Evolutionary conservation across 108 stramenopile species (phyloP).

Genomic region (Skeletonema marinoi): DNA sequence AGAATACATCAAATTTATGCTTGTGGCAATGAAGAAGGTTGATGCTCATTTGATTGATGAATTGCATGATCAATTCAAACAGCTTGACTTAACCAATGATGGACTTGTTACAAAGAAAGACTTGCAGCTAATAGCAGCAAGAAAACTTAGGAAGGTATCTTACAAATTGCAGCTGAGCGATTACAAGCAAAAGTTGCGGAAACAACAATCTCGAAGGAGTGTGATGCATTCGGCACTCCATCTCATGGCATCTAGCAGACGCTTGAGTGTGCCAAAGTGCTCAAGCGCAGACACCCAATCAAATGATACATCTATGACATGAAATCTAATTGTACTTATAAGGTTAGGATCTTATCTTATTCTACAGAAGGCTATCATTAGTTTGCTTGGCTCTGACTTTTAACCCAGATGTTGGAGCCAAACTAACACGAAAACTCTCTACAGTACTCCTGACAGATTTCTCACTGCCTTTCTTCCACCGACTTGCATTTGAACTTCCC

Average conservation of each 20-base stretch:
- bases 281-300: no score
- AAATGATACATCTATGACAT: no score
- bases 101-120: conserved; percentile 59
- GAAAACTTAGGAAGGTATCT: conserved; percentile 45
- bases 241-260: background rate
- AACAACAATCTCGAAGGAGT: background rate
- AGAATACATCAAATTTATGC: conserved; percentile 83
- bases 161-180: conserved; percentile 40
- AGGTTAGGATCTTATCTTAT: no score
- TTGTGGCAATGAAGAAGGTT: conserved; percentile 78
- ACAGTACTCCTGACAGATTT: conserved; percentile 34
- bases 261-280: background rate
- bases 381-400: conserved; percentile 55
- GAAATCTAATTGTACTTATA: no score
- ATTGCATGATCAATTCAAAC: conserved; percentile 58
- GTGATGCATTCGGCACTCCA: background rate
- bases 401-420: conserved; percentile 55
- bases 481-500: conserved; percentile 50
- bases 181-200: conserved; percentile 39
- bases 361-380: no score
- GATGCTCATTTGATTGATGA: conserved; percentile 63
- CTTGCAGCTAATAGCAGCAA: conserved; percentile 48
- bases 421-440: conserved; percentile 52
- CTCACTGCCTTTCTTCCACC: conserved; percentile 65
- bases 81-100: conserved; percentile 51